These are phyloP conservation scores for Eucommia ulmoides DNA, from an alignment of 257 asterid genomes.

Conservation along the genomic window DNA sequence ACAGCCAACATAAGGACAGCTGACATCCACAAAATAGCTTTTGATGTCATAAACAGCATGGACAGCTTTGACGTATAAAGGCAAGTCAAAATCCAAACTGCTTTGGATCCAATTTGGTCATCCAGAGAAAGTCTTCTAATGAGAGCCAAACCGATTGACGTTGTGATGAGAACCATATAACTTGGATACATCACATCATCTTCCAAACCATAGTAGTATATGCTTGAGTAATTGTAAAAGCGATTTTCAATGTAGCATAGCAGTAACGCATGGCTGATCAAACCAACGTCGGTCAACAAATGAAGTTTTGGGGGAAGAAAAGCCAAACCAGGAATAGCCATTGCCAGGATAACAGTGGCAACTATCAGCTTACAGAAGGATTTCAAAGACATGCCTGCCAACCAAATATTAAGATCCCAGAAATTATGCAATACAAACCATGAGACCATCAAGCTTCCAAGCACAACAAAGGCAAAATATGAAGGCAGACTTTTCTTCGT, in stretches of 20 bases:
- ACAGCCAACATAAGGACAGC: slow-evolving; percentile 81
- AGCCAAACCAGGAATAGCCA: slow-evolving; percentile 93
- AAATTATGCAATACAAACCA: slow-evolving; percentile 98
- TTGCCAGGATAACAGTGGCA: slow-evolving; percentile 80
- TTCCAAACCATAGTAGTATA: slow-evolving; percentile 86
- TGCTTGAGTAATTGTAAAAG: slow-evolving; percentile 81
- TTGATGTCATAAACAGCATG: slow-evolving; percentile 85
- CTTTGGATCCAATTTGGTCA: slow-evolving; percentile 68
- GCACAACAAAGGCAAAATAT: slow-evolving; percentile 74
- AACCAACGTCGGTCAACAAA: slow-evolving; percentile 67
- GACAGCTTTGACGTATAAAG: slow-evolving; percentile 74
- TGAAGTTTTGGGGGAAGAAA: slow-evolving; percentile 69
- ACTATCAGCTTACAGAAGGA: slow-evolving; percentile 94
- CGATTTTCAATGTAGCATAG: slow-evolving; percentile 78
- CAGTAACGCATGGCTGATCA: slow-evolving; percentile 77
- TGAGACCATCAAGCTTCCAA: slow-evolving; percentile 86
- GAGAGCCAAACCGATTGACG: slow-evolving; percentile 78
- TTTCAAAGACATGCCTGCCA: slow-evolving; percentile 95
- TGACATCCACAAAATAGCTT: slow-evolving; percentile 83
- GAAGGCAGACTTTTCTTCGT: slow-evolving; percentile 81
- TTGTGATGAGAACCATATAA: slow-evolving; percentile 89
- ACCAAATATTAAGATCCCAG: slow-evolving; percentile 98
- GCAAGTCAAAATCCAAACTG: slow-evolving; percentile 88
- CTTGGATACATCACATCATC: slow-evolving; percentile 97
- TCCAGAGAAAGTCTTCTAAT: slow-evolving; percentile 83